Base-by-base conservation (phyloP, 148 eudicot species). In the Spergularia bocconei region DNA sequence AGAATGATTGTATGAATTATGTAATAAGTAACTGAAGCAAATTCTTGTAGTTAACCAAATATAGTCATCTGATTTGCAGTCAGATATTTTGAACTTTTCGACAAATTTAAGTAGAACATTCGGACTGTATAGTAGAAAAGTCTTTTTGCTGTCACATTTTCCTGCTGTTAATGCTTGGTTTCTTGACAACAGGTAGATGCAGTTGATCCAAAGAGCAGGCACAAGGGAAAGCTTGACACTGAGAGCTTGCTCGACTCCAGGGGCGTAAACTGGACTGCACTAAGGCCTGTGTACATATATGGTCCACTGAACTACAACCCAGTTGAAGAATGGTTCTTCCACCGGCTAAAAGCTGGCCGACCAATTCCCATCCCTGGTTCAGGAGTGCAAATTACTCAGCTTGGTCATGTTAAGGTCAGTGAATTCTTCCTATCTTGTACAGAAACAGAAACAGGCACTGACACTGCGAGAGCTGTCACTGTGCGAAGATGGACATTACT, bases 261-360 rank as follows among this genome's bases (percentile, higher is more conserved):
- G 63, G 96, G 78, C 63, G 96, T 91, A 47, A 95, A 95, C 29
- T 92, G 86, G 82, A 95, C 99, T 68, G 87, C 99, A 67, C 2
- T 95, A 1, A 89, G 99, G 75, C 99, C 99, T 14, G 99, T 95
- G 29, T 95, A 95, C 81, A 95, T 95, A 52, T 95, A 95, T 73
- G 99, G 99, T 23, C 99, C 99, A n/a, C 76, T 95, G 78, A 95
- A 95, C 87, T 95, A 95, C 90, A 95, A 95, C 77, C 99, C 99
- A 10, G 97, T 95, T 51, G 97, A 95, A 79, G 99, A 95, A 76
- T 95, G 99, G 99, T 95, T 95, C 87, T 95, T 95, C 85, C 99
- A 92, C 84, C 85, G 99, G 15, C 80, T 95, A 73, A 92, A 90
- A 87, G 96, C 91, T n/a, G 96, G 99, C 67, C 97, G 97, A 59